Percentiles rank a stretch among this genome's conserved stretches.
These are phyloP conservation scores for Sicyos baderoa DNA, from an alignment of 306 rosid species.

Conservation along the genomic window DNA sequence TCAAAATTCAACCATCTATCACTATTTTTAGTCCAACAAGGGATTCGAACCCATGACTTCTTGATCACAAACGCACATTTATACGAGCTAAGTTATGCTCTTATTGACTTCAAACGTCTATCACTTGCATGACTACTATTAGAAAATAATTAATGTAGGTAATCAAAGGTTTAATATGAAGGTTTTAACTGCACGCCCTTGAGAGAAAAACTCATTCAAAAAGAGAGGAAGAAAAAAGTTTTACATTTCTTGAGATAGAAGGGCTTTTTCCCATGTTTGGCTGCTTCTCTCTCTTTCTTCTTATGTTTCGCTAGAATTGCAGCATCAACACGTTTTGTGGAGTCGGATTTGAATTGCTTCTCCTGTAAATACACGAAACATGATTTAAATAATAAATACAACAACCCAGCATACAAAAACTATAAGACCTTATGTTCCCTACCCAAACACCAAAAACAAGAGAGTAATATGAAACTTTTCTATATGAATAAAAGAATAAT, in stretches of 20 bases:
- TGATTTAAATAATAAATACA: neutral
- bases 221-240: conserved; percentile 7
- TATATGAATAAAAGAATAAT: neutral
- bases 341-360: conserved; percentile 45
- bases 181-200: neutral
- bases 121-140: neutral
- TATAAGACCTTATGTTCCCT: neutral
- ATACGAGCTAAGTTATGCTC: too few relatives aligned
- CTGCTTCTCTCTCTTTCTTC: conserved; percentile 72
- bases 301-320: conserved; percentile 54
- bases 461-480: neutral
- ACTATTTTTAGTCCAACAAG: too few relatives aligned
- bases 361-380: conserved; percentile 38
- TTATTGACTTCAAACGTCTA: neutral
- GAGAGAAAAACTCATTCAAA: neutral
- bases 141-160: neutral
- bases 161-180: neutral
- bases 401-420: neutral
- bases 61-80: neutral
- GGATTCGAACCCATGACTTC: too few relatives aligned
- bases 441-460: too few relatives aligned
- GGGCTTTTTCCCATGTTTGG: conserved; percentile 65
- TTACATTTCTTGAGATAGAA: conserved; percentile 61
- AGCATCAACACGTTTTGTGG: conserved; percentile 36
- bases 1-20: too few relatives aligned